Evolutionary conservation across 305 asterid species (phyloP), one percentile per base, ranked within the genome.

Genomic region (Solanum hybrid): DNA sequence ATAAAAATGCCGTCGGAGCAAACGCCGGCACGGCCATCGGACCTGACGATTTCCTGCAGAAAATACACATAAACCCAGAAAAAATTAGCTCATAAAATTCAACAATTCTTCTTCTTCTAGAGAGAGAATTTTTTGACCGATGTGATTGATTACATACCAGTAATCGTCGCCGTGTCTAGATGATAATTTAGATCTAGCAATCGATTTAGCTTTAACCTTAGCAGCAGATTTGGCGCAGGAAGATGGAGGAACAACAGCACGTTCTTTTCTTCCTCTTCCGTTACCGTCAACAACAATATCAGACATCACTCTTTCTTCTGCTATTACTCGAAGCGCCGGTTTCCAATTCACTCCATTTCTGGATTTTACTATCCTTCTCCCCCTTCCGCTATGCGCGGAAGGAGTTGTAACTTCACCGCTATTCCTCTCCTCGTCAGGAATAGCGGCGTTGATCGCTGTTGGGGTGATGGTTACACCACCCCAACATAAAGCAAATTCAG

Each of bases 21-120:
- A 92, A 92, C 14, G 90, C 91, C 12, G 92, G 91, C 57, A 92
- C 31, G 1, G 91, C 89, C 89, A 89, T 89, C 36, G 79, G 73
- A 76, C 11, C 39, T 27, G 91, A 6, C 2, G 90, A 87, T 91
- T 80, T 91, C 92, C 93, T 92, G 91, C 45, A 22, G 6, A 36
- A 78, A 61, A 45, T 4, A 78, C 10, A 81, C 57, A 81, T 4
- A 68, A 91, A 89, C 1, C 11, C 72, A 17, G 22, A 36, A 90
- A 24, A 70, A 15, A 4, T 51, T 87, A 34, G 34, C 31, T 76
- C 8, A 57, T 11, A 45, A 68, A 29, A 22, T 77, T 89, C n/a
- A 5, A 41, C 26, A 70, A 24, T 24, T 87, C 7, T 33, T 33
- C 31, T 33, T 61, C 11, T 45, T 26, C 0, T 45, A 31, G 2